A percentile compares a stretch with the other conserved stretches of the same genome.
phyloP scores from a whole-genome alignment of 2,329 filamentous ascomycete species.

The Arthrinium phaeospermum region DNA sequence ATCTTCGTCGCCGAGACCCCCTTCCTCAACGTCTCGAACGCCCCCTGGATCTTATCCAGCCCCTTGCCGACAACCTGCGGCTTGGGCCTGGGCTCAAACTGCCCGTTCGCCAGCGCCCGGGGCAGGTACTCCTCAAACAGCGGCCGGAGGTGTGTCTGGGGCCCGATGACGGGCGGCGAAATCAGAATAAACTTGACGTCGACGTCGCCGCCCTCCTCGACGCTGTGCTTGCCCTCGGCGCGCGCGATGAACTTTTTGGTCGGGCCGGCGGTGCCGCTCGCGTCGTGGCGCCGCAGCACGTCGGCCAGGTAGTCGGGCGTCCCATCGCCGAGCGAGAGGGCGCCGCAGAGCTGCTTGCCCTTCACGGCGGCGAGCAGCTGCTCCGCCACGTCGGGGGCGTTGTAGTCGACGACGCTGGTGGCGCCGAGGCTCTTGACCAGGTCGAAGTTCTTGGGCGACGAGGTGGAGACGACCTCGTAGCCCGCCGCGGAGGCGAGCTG shows the following conservation, averaged over 20 bases:
- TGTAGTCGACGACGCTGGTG: constrained; percentile 43
- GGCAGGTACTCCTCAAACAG: constrained; percentile 48
- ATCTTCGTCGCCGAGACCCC: constrained; percentile 51
- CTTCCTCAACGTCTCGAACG: constrained; percentile 42
- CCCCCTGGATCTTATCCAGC: constrained; percentile 48
- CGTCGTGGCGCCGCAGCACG: not conserved
- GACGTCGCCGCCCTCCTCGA: constrained; percentile 31
- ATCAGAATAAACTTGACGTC: constrained; percentile 35
- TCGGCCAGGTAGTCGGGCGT: not conserved
- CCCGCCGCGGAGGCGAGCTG: constrained; percentile 23
- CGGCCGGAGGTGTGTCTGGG: constrained; percentile 34
- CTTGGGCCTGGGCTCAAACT: constrained; percentile 45
- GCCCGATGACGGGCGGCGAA: constrained; percentile 32
- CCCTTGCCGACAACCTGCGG: constrained; percentile 47
- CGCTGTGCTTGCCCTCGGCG: not conserved
- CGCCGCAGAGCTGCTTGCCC: not conserved
- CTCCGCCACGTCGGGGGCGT: not conserved
- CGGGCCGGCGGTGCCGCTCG: not conserved
- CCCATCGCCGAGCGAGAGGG: constrained; percentile 7
- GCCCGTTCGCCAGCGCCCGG: constrained; percentile 42
- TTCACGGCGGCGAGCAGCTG: constrained; percentile 2
- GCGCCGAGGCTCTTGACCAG: constrained; percentile 43
- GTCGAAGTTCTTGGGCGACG: constrained; percentile 30
- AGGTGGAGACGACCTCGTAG: constrained; percentile 19
- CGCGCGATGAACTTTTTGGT: not conserved